These are phyloP conservation scores for Xylariales sp. DNA, from an alignment of 2,329 filamentous ascomycete genomes.

Conservation along the genomic window DNA sequence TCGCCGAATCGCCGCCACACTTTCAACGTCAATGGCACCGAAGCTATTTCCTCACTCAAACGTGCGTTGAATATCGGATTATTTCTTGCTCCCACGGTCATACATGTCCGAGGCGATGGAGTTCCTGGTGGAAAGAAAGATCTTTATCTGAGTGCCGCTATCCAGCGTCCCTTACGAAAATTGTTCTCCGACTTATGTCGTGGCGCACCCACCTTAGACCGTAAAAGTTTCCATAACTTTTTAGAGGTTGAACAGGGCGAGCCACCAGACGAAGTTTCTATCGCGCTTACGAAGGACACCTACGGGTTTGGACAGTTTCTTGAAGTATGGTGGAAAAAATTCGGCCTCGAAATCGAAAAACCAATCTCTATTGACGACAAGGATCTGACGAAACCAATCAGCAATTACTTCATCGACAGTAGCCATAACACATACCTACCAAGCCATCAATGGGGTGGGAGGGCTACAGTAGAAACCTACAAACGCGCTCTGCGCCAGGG, in stretches of 20 bases:
- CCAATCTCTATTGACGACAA: conserved; percentile 58
- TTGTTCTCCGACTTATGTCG: conserved; percentile 61
- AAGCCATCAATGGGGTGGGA: conserved; percentile 85
- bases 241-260: conserved; percentile 64
- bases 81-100: conserved; percentile 47
- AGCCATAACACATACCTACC: conserved; percentile 95
- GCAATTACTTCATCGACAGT: conserved; percentile 93
- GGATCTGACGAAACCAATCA: conserved; percentile 76
- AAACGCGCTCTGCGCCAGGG: conserved; percentile 75
- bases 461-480: conserved; percentile 82
- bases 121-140: conserved; percentile 42
- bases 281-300: conserved; percentile 53
- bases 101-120: conserved; percentile 45
- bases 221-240: conserved; percentile 60
- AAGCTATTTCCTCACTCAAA: conserved; percentile 49
- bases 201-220: conserved; percentile 50
- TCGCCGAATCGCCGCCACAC: conserved; percentile 46
- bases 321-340: conserved; percentile 58
- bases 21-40: conserved; percentile 46
- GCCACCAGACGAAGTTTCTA: conserved; percentile 31
- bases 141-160: conserved; percentile 60
- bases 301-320: conserved; percentile 64
- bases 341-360: conserved; percentile 57
- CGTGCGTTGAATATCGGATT: conserved; percentile 48
- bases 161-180: conserved; percentile 60